Evolutionary conservation across 2,329 filamentous ascomycete species (phyloP), one percentile per base, ranked within the genome.

Genomic region (Xylariaceae sp.): DNA sequence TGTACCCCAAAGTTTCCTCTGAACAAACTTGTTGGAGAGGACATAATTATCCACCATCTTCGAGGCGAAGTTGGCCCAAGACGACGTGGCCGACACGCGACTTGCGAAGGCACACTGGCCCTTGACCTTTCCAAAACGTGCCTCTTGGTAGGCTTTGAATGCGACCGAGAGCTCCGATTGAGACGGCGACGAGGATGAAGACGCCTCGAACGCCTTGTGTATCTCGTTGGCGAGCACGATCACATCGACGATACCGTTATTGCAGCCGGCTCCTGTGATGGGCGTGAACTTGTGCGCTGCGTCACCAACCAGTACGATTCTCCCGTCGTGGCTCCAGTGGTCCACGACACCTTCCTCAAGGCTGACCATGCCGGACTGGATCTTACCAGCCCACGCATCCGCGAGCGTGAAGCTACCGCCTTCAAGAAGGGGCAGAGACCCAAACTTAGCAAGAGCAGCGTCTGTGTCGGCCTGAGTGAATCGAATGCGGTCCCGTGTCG

Each of bases 211-310:
- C 19, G 35, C 35, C 19, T 37, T 33, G 39, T 38, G 35, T 21
- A 45, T n/a, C 27, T 45, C 42, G 25, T 45, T 45, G 17, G 37
- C 21, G 36, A 45, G 21, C 4, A 16, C 36, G 12, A 40, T 37
- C 11, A 39, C 36, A 20, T 45, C 42, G 4, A 14, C 22, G 5
- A 45, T 39, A 7, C 36, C 42, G 21, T 40, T 40, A 17, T 45
- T 45, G 37, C 25, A 38, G 6, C 42, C 42, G 3, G 19, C 22
- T 2, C 42, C 42, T 6, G 25, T 38, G 37, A 33, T 45, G 4
- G 42, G 42, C 27, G 42, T 45, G 7, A 45, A n/a, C 36, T 40
- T 45, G 29, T 45, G 42, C 37, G 36, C 42, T 14, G 35, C 36
- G 29, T 45, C 42, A 20, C 42, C 42, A 14, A 27, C 42, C 14